Percentiles rank a stretch among this genome's conserved stretches.
Conservation (phyloP, 257 asterid species). For the Plantago major region DNA sequence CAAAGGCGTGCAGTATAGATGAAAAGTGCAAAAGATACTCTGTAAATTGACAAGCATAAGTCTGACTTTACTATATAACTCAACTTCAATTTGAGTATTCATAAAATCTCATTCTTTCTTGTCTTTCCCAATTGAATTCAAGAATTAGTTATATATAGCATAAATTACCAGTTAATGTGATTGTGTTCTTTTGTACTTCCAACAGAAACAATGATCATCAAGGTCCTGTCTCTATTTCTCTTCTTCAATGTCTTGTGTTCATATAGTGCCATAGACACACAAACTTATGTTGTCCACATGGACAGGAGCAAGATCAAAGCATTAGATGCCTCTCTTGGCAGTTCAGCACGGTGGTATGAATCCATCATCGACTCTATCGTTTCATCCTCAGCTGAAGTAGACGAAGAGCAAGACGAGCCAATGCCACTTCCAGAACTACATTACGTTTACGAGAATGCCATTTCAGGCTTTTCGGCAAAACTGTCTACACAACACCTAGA, state of each 20-base stretch:
- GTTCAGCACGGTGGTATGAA: conserved; percentile 47
- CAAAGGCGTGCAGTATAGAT: conserved; percentile 20
- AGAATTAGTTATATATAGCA: neutral
- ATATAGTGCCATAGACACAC: conserved; percentile 27
- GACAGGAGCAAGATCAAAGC: conserved; percentile 41
- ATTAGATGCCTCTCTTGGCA: conserved; percentile 38
- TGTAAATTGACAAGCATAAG: conserved; percentile 2
- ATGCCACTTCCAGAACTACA: conserved; percentile 37
- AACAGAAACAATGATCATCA: conserved; percentile 25
- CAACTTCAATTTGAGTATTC: neutral
- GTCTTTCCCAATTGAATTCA: neutral
- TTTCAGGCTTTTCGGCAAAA: conserved; percentile 61
- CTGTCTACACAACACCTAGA: conserved; percentile 46
- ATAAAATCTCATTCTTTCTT: neutral
- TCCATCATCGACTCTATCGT: conserved; percentile 40
- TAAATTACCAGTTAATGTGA: neutral
- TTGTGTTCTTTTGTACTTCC: conserved; percentile 8
- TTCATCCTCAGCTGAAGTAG: conserved; percentile 19
- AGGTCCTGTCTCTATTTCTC: conserved; percentile 26
- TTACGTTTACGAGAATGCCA: conserved; percentile 46
- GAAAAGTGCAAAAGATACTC: conserved; percentile 5
- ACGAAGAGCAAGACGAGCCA: conserved; percentile 15
- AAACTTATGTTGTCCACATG: conserved; percentile 60
- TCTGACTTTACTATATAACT: neutral
- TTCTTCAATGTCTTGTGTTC: conserved; percentile 22